Conservation (phyloP, 2,329 filamentous ascomycete species). For the Penicillium sp. region DNA sequence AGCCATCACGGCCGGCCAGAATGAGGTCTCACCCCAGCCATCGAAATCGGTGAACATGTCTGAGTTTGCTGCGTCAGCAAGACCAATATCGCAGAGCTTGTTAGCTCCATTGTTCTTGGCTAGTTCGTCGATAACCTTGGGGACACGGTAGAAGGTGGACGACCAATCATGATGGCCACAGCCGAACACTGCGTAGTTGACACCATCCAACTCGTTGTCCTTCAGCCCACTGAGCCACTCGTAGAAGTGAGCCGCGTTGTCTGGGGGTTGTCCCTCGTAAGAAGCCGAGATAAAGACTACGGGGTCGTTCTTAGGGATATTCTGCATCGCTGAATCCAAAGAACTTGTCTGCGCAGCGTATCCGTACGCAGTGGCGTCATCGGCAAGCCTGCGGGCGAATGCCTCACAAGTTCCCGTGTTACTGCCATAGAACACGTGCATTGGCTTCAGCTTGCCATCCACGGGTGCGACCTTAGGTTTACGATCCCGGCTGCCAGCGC, state of each 20-base stretch:
- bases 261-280: conserved; percentile 72
- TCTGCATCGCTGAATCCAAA: conserved; percentile 62
- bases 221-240: conserved; percentile 62
- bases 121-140: conserved; percentile 59
- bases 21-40: conserved; percentile 61
- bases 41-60: conserved; percentile 71
- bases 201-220: conserved; percentile 53
- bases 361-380: conserved; percentile 59
- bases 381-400: conserved; percentile 63
- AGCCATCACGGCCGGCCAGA: conserved; percentile 54
- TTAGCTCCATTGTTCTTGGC: conserved; percentile 54
- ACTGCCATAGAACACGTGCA: conserved; percentile 71
- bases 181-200: conserved; percentile 69
- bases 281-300: conserved; percentile 68
- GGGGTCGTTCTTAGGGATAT: conserved; percentile 60
- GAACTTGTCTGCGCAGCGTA: conserved; percentile 58
- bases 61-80: conserved; percentile 60
- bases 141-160: conserved; percentile 65
- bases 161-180: conserved; percentile 60
- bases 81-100: conserved; percentile 52
- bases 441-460: conserved; percentile 40
- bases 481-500: conserved; percentile 17
- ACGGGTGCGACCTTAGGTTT: conserved; percentile 21
- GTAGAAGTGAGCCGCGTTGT: conserved; percentile 69
- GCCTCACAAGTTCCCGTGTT: conserved; percentile 74